Conservation (phyloP, 371 early-diverging fungal species). For the Mucor circinelloides region DNA sequence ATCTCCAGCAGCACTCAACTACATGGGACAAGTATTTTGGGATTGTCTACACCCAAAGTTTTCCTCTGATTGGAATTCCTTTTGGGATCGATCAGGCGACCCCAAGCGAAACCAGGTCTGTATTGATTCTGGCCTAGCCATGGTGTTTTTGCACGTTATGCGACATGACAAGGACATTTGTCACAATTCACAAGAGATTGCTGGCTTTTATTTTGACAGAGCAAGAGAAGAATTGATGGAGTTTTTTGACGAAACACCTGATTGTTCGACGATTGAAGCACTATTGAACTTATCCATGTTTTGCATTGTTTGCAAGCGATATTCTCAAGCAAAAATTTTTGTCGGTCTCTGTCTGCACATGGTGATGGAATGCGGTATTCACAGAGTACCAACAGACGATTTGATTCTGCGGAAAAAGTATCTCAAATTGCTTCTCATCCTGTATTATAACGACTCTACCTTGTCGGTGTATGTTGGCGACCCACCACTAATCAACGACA, state of each 20-base stretch:
- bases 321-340: conserved; percentile 36
- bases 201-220: conserved; percentile 37
- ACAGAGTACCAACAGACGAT: conserved; percentile 21
- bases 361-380: conserved; percentile 25
- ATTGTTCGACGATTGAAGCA: conserved; percentile 32
- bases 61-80: conserved; percentile 31
- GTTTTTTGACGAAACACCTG: conserved; percentile 37
- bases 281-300: conserved; percentile 35
- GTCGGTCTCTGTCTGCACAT: conserved; percentile 33
- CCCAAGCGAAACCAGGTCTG: conserved; percentile 32
- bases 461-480: conserved; percentile 23
- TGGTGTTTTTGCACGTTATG: conserved; percentile 38
- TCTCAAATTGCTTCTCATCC: conserved; percentile 26
- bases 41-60: conserved; percentile 43
- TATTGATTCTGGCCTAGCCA: conserved; percentile 35
- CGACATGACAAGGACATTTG: conserved; percentile 36
- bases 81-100: conserved; percentile 37
- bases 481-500: conserved; percentile 18
- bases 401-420: conserved; percentile 21
- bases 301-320: conserved; percentile 29
- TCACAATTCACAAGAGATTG: conserved; percentile 29
- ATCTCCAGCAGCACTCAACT: conserved; percentile 27
- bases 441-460: conserved; percentile 33
- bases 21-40: conserved; percentile 36
- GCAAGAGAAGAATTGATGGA: conserved; percentile 34